These are phyloP conservation scores for Boletus speciosus DNA, from an alignment of 768 basidiomycete species.

Conservation along the genomic window DNA sequence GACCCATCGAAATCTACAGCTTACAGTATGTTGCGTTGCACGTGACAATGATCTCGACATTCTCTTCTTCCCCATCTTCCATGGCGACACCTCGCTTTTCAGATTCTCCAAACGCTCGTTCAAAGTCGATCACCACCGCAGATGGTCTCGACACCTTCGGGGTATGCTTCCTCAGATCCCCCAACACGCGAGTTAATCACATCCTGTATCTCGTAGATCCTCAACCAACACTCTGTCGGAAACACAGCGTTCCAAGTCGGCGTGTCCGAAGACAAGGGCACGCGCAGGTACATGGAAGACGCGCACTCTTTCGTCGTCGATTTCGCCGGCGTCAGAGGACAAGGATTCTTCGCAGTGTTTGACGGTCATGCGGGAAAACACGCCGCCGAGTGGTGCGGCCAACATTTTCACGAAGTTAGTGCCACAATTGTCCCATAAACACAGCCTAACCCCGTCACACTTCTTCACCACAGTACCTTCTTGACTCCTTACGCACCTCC, in stretches of 20 bases:
- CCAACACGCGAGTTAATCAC: not conserved
- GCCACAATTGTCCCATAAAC: not conserved
- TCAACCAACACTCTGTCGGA: slow-evolving; percentile 62
- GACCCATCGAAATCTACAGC: slow-evolving; percentile 1
- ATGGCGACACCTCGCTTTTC: slow-evolving; percentile 37
- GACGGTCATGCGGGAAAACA: slow-evolving; percentile 99
- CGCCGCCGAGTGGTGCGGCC: slow-evolving; percentile 98
- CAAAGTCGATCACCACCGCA: slow-evolving; percentile 76
- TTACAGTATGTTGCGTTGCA: slow-evolving; percentile 11
- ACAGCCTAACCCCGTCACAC: slow-evolving; percentile 8
- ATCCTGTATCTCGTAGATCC: slow-evolving; percentile 23
- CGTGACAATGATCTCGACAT: slow-evolving; percentile 10
- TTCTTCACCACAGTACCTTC: slow-evolving; percentile 47
- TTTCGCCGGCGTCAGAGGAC: slow-evolving; percentile 85
- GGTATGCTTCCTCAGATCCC: slow-evolving; percentile 41
- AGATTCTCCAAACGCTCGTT: slow-evolving; percentile 74
- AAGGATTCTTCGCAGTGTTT: slow-evolving; percentile 98
- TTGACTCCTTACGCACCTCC: slow-evolving; percentile 63
- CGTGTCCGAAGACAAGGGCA: slow-evolving; percentile 82
- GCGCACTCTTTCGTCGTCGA: slow-evolving; percentile 95
- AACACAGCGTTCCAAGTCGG: slow-evolving; percentile 60
- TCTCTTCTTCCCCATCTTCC: slow-evolving; percentile 6
- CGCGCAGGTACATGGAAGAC: slow-evolving; percentile 95
- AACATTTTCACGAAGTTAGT: slow-evolving; percentile 86
- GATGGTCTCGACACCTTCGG: slow-evolving; percentile 73